Evolutionary conservation across 495 filamentous ascomycete species (phyloP).

Genomic region (Tuber aestivum): DNA sequence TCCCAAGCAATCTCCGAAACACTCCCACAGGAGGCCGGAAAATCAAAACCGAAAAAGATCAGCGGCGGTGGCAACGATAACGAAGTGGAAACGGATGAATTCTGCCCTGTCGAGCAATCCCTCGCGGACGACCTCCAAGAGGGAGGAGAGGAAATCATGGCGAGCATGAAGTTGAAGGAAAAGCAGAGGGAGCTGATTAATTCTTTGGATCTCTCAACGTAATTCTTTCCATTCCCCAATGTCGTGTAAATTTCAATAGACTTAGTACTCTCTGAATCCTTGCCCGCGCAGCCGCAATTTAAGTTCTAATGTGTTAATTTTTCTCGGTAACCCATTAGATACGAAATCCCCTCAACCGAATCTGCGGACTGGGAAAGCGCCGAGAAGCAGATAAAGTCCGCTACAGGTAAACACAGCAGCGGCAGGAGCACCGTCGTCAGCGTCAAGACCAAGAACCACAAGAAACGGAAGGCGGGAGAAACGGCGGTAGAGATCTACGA

Average conservation of each 20-base stretch:
- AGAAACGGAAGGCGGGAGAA: slow-evolving; percentile 74
- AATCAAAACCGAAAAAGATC: slow-evolving; percentile 45
- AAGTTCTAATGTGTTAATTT: slow-evolving; percentile 48
- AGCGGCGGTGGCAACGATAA: slow-evolving; percentile 52
- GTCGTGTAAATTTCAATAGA: neutral
- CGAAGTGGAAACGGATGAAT: slow-evolving; percentile 59
- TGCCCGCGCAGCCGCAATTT: neutral
- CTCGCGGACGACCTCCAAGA: slow-evolving; percentile 83
- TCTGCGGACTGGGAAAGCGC: slow-evolving; percentile 71
- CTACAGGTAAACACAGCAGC: slow-evolving; percentile 48
- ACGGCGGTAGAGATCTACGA: slow-evolving; percentile 57
- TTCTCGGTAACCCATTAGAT: slow-evolving; percentile 51
- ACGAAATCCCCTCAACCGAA: slow-evolving; percentile 65
- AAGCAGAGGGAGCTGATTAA: slow-evolving; percentile 83
- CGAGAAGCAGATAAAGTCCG: slow-evolving; percentile 64
- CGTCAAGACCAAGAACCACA: slow-evolving; percentile 62
- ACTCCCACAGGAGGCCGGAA: slow-evolving; percentile 57
- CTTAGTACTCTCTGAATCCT: neutral
- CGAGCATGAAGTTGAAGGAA: slow-evolving; percentile 56
- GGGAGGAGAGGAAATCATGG: slow-evolving; percentile 68
- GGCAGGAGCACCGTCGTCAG: slow-evolving; percentile 68
- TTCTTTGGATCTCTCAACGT: slow-evolving; percentile 80
- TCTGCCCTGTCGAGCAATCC: slow-evolving; percentile 61
- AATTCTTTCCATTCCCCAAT: slow-evolving; percentile 45
- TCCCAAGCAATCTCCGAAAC: slow-evolving; percentile 64